Percentiles rank a stretch among this genome's conserved stretches.
phyloP scores from a whole-genome alignment of 2,329 filamentous ascomycete species.

The Arachnomyces sp. region DNA sequence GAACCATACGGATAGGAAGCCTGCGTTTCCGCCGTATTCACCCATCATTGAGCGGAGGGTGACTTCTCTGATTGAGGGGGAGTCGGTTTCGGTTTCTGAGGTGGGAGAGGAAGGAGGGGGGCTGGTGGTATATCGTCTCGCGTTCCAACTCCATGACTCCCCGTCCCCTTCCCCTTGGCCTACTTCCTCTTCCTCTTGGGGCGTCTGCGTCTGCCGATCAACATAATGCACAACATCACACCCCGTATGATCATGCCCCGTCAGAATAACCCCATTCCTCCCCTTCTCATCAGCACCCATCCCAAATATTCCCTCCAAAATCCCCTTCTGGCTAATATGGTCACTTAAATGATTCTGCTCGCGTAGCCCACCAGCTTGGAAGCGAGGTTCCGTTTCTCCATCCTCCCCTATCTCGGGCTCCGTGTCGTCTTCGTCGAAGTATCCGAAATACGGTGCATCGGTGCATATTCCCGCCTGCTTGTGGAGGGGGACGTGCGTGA shows the following conservation, averaged over 20 bases:
- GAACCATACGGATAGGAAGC: constrained; percentile 83
- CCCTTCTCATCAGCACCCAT: constrained; percentile 58
- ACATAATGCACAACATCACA: constrained; percentile 84
- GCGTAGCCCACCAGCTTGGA: constrained; percentile 44
- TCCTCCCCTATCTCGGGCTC: constrained; percentile 11
- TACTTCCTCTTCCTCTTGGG: constrained; percentile 4
- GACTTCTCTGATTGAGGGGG: constrained; percentile 62
- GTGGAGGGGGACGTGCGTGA: constrained; percentile 88
- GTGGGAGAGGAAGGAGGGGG: not conserved
- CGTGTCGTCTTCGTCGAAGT: constrained; percentile 60
- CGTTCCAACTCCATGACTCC: constrained; percentile 27
- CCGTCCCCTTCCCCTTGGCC: constrained; percentile 11
- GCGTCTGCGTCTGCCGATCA: constrained; percentile 45
- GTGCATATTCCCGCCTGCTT: constrained; percentile 76
- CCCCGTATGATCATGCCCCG: constrained; percentile 90
- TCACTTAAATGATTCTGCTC: constrained; percentile 87
- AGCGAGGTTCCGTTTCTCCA: constrained; percentile 30
- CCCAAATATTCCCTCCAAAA: constrained; percentile 79
- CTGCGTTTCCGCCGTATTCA: constrained; percentile 84
- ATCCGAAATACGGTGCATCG: constrained; percentile 75
- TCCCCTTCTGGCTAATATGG: constrained; percentile 57
- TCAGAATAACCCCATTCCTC: constrained; percentile 69
- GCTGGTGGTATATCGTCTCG: constrained; percentile 20
- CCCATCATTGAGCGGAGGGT: constrained; percentile 99
- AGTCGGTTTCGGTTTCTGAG: constrained; percentile 4